Conservation (phyloP, 441 rosid species). For the Gossypium aridum region DNA sequence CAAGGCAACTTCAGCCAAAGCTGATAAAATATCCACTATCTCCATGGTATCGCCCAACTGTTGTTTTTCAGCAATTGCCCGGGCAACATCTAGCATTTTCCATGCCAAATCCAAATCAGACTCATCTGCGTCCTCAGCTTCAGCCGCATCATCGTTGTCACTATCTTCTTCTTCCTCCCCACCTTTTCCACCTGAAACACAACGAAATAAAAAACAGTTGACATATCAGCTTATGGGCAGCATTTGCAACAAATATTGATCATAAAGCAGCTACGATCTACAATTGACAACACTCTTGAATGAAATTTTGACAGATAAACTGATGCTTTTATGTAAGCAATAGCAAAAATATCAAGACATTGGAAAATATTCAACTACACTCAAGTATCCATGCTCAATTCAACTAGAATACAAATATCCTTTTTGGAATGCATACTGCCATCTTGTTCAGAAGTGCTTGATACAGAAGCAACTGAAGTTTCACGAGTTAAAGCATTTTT, state of each 20-base stretch:
- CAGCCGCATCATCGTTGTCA: conserved; percentile 54
- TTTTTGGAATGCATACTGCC: conserved; percentile 22
- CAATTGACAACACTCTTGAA: background rate
- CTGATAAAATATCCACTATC: conserved; percentile 72
- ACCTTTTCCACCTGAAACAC: conserved; percentile 29
- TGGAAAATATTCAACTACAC: background rate
- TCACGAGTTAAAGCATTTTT: conserved; percentile 37
- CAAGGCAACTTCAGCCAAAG: conserved; percentile 77
- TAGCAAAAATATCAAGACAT: background rate
- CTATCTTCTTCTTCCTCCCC: conserved; percentile 38
- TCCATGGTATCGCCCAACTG: conserved; percentile 54
- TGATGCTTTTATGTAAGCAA: background rate
- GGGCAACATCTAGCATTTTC: conserved; percentile 91
- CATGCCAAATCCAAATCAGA: conserved; percentile 92
- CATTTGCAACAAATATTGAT: background rate
- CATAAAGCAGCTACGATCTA: background rate
- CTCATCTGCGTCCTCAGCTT: conserved; percentile 62
- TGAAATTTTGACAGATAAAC: background rate
- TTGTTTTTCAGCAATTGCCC: conserved; percentile 78
- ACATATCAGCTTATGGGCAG: background rate
- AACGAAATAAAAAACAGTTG: background rate
- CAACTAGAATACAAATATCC: background rate
- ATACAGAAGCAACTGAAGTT: conserved; percentile 40
- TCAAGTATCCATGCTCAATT: background rate
- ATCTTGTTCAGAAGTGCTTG: conserved; percentile 41